Percentiles rank a stretch among this genome's conserved stretches.
These are phyloP conservation scores for Flaveria ramosissima DNA, from an alignment of 129 eudicot genomes.

Conservation along the genomic window DNA sequence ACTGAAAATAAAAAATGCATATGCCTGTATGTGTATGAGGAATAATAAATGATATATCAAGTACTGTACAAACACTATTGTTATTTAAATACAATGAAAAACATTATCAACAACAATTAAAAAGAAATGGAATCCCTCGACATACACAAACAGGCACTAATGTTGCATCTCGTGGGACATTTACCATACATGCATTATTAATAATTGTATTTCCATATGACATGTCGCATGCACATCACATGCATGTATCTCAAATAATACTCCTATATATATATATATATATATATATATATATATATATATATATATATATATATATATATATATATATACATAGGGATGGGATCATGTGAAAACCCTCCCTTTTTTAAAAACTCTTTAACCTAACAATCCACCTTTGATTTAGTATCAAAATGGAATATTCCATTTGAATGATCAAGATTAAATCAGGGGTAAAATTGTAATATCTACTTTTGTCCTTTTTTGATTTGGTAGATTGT, in stretches of 20 bases:
- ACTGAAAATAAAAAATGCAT: not conserved
- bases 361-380: no score
- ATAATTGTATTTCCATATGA: slow-evolving; percentile 1
- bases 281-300: no score
- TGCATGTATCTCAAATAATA: slow-evolving; percentile 22
- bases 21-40: not conserved
- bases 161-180: slow-evolving; percentile 26
- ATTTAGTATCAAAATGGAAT: no score
- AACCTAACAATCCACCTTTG: no score
- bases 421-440: no score
- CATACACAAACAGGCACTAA: slow-evolving; percentile 26
- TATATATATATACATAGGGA: no score
- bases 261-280: slow-evolving; percentile 13
- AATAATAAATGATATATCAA: not conserved
- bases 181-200: slow-evolving; percentile 1
- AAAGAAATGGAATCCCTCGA: slow-evolving; percentile 29
- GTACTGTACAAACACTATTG: not conserved
- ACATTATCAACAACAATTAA: not conserved
- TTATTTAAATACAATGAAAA: not conserved
- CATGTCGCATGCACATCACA: slow-evolving; percentile 24
- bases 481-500: no score
- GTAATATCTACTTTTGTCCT: no score
- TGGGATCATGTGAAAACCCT: no score
- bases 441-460: no score
- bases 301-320: no score